Percentiles rank a stretch among this genome's conserved stretches.
These are phyloP conservation scores for Cystobasidiopsis lactophilus DNA, from an alignment of 768 basidiomycete species.

Conservation along the genomic window DNA sequence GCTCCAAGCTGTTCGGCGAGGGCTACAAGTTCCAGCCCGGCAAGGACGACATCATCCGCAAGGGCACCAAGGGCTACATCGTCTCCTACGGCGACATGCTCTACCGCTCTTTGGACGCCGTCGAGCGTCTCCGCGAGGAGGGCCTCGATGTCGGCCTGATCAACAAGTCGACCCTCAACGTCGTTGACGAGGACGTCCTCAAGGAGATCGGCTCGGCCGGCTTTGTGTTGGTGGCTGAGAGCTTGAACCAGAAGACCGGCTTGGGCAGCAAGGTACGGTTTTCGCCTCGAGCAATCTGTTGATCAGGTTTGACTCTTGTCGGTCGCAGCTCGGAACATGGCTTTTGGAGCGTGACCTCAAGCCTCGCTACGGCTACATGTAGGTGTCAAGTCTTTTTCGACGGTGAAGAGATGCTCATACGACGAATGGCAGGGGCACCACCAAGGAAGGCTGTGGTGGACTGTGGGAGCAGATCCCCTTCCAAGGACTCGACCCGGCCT, in stretches of 20 bases:
- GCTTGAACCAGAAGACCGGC: constrained; percentile 71
- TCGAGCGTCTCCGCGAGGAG: constrained; percentile 43
- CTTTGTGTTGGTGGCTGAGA: constrained; percentile 69
- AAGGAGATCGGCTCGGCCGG: constrained; percentile 47
- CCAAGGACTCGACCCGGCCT: constrained; percentile 47
- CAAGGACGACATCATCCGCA: constrained; percentile 55
- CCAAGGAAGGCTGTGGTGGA: constrained; percentile 36
- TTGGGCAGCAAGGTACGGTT: constrained; percentile 11
- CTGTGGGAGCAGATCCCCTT: constrained; percentile 52
- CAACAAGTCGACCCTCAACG: constrained; percentile 63
- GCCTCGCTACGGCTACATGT: constrained; percentile 62
- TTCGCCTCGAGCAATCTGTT: neutral
- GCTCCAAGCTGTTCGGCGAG: constrained; percentile 37
- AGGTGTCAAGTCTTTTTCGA: constrained; percentile 28
- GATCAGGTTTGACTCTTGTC: constrained; percentile 40
- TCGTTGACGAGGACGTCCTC: constrained; percentile 59
- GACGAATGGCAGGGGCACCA: constrained; percentile 5
- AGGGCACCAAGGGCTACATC: constrained; percentile 60
- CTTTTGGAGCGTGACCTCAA: constrained; percentile 57
- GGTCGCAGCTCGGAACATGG: constrained; percentile 43
- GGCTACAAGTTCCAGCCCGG: constrained; percentile 57
- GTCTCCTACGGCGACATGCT: constrained; percentile 41
- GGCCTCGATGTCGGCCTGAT: constrained; percentile 64
- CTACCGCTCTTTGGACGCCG: constrained; percentile 63
- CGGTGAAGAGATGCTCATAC: neutral